Conservation (phyloP, 2,329 filamentous ascomycete genomes). For the Endothia cerciana region DNA sequence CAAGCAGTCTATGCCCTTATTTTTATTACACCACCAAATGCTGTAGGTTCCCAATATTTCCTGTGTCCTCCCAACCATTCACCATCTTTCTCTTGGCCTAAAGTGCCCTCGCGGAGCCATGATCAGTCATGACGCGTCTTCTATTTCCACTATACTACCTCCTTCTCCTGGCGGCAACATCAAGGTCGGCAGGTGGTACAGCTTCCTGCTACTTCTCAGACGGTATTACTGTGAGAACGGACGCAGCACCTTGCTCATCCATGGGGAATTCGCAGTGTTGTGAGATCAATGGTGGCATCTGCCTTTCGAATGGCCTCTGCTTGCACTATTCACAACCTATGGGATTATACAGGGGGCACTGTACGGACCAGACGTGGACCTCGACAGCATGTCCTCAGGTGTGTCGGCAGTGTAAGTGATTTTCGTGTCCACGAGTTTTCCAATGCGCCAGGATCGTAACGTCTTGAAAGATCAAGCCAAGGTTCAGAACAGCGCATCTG, state of each 20-base stretch:
- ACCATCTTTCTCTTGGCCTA: neutral
- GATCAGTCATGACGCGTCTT: neutral
- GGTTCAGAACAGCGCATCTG: neutral
- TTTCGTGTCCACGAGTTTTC: neutral
- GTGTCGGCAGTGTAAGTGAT: conserved; percentile 1
- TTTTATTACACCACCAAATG: neutral
- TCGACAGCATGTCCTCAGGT: conserved; percentile 7
- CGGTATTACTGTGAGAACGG: neutral
- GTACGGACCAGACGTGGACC: conserved; percentile 14
- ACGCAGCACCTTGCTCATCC: conserved; percentile 6
- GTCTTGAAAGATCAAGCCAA: too few relatives aligned
- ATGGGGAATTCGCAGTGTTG: conserved; percentile 17
- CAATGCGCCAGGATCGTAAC: too few relatives aligned
- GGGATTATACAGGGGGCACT: conserved; percentile 13
- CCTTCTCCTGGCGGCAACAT: neutral
- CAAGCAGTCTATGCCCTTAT: neutral
- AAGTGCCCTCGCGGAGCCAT: neutral
- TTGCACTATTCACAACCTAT: conserved; percentile 18
- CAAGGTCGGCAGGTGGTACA: neutral
- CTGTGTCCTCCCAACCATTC: neutral
- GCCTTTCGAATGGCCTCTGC: conserved; percentile 19
- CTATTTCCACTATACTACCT: neutral
- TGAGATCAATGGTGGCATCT: neutral
- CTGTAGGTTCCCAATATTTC: neutral
- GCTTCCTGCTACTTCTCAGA: conserved; percentile 7